Evolutionary conservation across 805 yeast species (phyloP), one percentile per base, ranked within the genome.

Genomic region (Myxozyma lipomycoides): DNA sequence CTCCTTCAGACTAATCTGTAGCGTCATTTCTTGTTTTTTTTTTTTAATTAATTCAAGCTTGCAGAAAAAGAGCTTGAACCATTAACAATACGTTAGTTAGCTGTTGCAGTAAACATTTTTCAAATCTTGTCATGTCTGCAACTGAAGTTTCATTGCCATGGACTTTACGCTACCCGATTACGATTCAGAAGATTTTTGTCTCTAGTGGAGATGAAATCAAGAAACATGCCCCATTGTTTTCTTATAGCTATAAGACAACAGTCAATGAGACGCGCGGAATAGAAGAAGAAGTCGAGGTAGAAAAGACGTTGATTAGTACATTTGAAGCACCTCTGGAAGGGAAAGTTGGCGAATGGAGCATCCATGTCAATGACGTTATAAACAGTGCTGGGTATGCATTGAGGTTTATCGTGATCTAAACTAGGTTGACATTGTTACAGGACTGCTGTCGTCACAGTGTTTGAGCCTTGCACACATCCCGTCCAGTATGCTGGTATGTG

Each of bases 401-500:
- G 15, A 15, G 6, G 18, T 18, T 25, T 12, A 15, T 5, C 34
- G n/a, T 21, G 3, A 26, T 41, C 19, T 24, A 28, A 17, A 21
- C 9, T 18, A 9, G 22, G 18, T 18, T 4, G 4, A 21, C 22
- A n/a, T 28, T 7, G 22, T 26, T 51, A 69, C 10, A 72, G 73
- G 32, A 78, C 78, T 48, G 71, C 71, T 2, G 70, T 91, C 12
- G 74, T 82, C 25, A 70, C 73, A 37, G 74, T 91, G 15, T 68
- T 72, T 39, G 97, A 95, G 64, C 88, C 95, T 0, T 93, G 98
- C 63, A 76, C 87, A 10, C 98, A 93, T 68, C 79, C 91, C 1
- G 89, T 93, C 24, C 97, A 93, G 60, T 93, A 84, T 64, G 96
- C 95, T 12, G 98, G 98, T 0, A 74, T 91, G 39, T 91, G 98